These are phyloP conservation scores for Citrullus colocynthis DNA, from an alignment of 306 rosid genomes.

Conservation along the genomic window DNA sequence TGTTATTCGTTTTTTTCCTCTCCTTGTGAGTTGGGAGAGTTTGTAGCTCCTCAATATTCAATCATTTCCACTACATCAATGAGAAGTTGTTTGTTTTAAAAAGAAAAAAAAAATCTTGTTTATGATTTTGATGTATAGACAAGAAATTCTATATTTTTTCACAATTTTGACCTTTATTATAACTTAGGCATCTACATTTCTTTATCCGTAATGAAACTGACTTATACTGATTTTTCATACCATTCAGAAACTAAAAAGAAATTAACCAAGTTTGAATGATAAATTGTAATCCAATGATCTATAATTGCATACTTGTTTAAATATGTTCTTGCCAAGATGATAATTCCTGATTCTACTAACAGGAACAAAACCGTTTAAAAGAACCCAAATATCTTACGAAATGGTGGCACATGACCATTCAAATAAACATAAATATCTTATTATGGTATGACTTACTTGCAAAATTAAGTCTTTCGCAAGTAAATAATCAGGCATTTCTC, in stretches of 20 bases:
- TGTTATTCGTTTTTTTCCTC: too few relatives aligned
- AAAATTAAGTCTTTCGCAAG: slow-evolving; percentile 93
- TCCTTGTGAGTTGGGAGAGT: too few relatives aligned
- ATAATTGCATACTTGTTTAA: not conserved
- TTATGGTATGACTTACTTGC: slow-evolving; percentile 39
- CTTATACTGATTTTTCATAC: not conserved
- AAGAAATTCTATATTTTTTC: not conserved
- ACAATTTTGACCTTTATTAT: not conserved
- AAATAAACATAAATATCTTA: not conserved
- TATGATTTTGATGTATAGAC: too few relatives aligned
- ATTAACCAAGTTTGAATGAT: not conserved
- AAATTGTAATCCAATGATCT: not conserved
- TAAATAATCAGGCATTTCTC: slow-evolving; percentile 87
- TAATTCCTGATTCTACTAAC: not conserved
- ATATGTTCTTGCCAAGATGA: not conserved
- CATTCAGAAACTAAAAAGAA: not conserved
- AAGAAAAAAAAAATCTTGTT: too few relatives aligned
- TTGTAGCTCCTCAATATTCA: too few relatives aligned
- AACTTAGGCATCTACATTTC: not conserved
- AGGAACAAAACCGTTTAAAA: not conserved
- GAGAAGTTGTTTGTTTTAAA: too few relatives aligned
- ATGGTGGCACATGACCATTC: not conserved
- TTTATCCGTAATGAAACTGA: not conserved
- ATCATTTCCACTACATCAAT: too few relatives aligned
- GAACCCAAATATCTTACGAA: not conserved